Conservation (phyloP, 2,329 filamentous ascomycete genomes). For the Leptoxyphium fumago region DNA sequence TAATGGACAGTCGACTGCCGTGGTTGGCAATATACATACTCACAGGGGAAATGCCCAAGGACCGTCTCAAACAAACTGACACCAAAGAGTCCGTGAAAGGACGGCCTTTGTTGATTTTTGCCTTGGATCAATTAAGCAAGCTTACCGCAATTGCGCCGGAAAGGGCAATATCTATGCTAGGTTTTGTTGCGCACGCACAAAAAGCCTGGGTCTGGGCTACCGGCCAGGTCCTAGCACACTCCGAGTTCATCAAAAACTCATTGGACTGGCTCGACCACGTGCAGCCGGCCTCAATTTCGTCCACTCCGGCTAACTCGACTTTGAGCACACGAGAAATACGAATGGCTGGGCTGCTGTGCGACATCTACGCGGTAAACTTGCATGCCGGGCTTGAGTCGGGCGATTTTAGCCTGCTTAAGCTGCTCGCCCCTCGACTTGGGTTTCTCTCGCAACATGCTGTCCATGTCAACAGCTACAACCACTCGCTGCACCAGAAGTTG, state of each 20-base stretch:
- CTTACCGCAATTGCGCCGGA: constrained; percentile 50
- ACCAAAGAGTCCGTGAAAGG: constrained; percentile 34
- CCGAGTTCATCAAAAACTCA: constrained; percentile 56
- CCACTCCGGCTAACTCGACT: constrained; percentile 13
- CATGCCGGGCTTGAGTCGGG: constrained; percentile 71
- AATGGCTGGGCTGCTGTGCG: constrained; percentile 67
- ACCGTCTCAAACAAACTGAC: constrained; percentile 49
- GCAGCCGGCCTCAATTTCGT: constrained; percentile 29
- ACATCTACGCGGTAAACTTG: constrained; percentile 81
- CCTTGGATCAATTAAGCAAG: constrained; percentile 51
- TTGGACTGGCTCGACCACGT: constrained; percentile 52
- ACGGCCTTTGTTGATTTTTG: constrained; percentile 58
- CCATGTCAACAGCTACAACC: constrained; percentile 68
- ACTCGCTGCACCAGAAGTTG: constrained; percentile 72
- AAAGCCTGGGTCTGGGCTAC: constrained; percentile 96
- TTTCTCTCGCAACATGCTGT: constrained; percentile 72
- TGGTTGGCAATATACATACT: constrained; percentile 92
- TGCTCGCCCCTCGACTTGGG: constrained; percentile 57
- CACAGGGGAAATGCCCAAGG: constrained; percentile 70
- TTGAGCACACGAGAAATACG: constrained; percentile 26
- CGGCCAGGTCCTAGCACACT: constrained; percentile 59
- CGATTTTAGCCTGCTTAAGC: constrained; percentile 51
- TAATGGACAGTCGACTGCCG: constrained; percentile 80
- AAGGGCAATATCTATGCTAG: constrained; percentile 60
- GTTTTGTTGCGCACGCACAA: constrained; percentile 77